Evolutionary conservation across 2,329 filamentous ascomycete genomes (phyloP), one percentile per base, ranked within the genome.

Genomic region (Endocalyx cinctus): DNA sequence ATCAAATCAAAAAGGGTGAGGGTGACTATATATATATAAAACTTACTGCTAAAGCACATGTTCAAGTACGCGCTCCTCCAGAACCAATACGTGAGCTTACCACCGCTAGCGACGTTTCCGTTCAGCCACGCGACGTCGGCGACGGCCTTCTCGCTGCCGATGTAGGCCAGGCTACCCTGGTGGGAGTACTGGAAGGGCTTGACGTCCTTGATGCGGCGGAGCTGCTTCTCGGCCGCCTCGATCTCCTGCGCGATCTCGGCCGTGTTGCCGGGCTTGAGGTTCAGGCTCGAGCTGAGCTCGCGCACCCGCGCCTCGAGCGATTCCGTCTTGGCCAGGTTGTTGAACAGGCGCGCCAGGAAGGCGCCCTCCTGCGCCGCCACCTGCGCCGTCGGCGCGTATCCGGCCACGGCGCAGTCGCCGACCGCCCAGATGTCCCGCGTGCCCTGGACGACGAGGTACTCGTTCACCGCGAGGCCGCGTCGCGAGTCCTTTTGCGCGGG

Each of bases 31-130:
- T n/a, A n/a, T n/a, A n/a, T n/a, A n/a, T n/a, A n/a, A n/a, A 48
- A 84, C 87, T 81, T 77, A 92, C 87, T 89, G 80, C 89, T 97
- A 66, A 98, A 98, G 79, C 90, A 96, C 92, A 98, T 98, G 74
- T 87, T 96, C 62, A 98, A 72, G 65, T 98, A 98, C 35, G 90
- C 92, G 58, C 86, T 94, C 61, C 89, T 79, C 92, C 92, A 98
- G 79, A 98, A 98, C 49, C 96, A 77, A 69, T 94, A 98, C 36
- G 92, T 98, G 66, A 97, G 71, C 54, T 84, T 87, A 59, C 92
- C 92, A 58, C 90, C 92, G 28, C 83, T 87, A 42, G 92, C 90
- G 52, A 98, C 77, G 70, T 97, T 98, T 48, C 92, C 92, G 55
- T 92, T 94, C 69, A 94, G 81, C 90, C 92, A 98, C 59, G 81